phyloP scores from a whole-genome alignment of 768 basidiomycete genomes.

The Boletus huronensis region DNA sequence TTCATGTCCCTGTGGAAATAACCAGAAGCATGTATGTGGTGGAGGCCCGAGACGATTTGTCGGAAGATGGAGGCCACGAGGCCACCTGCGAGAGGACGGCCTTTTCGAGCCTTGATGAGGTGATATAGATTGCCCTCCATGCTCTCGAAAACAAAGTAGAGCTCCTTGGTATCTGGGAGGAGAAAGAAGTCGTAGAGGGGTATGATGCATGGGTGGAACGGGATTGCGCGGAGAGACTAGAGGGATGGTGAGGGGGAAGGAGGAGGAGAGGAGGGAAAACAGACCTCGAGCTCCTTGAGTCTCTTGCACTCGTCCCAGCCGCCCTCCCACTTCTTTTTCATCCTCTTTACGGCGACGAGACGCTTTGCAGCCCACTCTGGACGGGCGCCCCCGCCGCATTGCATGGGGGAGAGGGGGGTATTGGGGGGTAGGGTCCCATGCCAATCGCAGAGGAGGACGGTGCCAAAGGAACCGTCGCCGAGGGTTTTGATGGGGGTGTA shows the following conservation, averaged over 20 bases:
- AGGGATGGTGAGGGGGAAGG: conserved; percentile 13
- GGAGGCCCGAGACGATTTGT: conserved; percentile 85
- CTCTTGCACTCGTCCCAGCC: conserved; percentile 97
- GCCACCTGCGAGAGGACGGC: conserved; percentile 93
- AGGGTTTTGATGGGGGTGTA: conserved; percentile 96
- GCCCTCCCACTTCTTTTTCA: conserved; percentile 97
- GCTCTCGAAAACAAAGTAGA: conserved; percentile 99
- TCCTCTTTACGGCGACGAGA: conserved; percentile 94
- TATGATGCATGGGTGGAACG: conserved; percentile 95
- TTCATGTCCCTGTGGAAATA: conserved; percentile 99
- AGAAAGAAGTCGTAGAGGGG: conserved; percentile 99
- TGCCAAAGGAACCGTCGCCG: conserved; percentile 98
- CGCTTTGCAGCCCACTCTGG: conserved; percentile 94
- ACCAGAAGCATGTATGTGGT: conserved; percentile 88
- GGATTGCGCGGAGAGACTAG: conserved; percentile 91
- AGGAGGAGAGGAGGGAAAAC: conserved; percentile 29
- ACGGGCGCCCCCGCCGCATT: conserved; percentile 86
- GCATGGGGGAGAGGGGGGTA: conserved; percentile 91
- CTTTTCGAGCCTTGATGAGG: conserved; percentile 95
- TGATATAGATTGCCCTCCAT: conserved; percentile 99
- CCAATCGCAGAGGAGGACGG: conserved; percentile 99
- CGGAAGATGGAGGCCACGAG: conserved; percentile 93
- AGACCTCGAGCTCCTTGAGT: conserved; percentile 92
- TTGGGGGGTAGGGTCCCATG: conserved; percentile 91
- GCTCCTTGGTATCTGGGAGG: conserved; percentile 90